Base-by-base conservation (phyloP, 164 flowering plant species). In the Cinnamomum chago region DNA sequence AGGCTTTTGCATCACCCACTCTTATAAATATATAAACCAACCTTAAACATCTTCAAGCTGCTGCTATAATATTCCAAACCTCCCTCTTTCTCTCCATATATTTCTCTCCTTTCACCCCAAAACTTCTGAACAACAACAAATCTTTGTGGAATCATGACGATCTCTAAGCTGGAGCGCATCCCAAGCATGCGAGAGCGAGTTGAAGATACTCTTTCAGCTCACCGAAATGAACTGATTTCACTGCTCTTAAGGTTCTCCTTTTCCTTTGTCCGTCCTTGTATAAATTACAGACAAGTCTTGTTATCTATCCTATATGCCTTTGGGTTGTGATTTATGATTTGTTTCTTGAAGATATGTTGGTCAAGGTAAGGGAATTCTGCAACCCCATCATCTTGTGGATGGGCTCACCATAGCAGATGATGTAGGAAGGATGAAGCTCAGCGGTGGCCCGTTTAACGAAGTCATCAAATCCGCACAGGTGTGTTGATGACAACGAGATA, bases 351-450 rank as follows among this genome's bases (percentile, higher is more conserved):
- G 99, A 88, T 95, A 90, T 73, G 97, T 91, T 47, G 92, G 81
- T 58, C 97, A 91, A 81, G 99, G 99, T 30, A 93, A 91, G 64
- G 87, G 96, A 35, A 86, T 96, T 51, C 70, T 96, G 79, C 98
- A 96, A 64, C 92, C 97, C 0, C 99, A 93, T 84, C 82, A 82
- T 65, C 75, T 96, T 82, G 74, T 89, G 18, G 97, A 92, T 50
- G 99, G 89, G 76, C 73, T 91, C 11, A 86, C 85, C 0, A 89
- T 79, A 23, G 77, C 84, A 9, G 89, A 86, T 1, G 90, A 86
- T 33, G 47, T 83, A 67, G 83, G 84, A 0, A 76, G 60, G 65
- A 64, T 76, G 64, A 78, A 50, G 27, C 88, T 92, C 70, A 65
- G 62, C 6, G 87, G 85, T 67, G 90, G 95, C 33, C 87, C 92